Conservation (phyloP, 306 rosid species). For the Crotalaria pallida region DNA sequence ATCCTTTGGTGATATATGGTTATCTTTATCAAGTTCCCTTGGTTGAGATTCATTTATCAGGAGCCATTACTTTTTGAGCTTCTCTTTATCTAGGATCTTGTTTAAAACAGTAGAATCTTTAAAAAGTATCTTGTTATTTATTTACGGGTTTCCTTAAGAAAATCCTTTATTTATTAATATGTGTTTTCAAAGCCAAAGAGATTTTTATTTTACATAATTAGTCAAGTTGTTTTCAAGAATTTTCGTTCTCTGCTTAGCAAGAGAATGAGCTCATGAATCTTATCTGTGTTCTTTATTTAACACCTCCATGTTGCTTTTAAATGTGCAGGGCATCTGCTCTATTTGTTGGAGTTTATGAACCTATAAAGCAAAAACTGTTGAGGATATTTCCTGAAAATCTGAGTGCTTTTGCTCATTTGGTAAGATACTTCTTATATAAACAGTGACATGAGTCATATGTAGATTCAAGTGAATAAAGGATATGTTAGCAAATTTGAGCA, state of each 20-base stretch:
- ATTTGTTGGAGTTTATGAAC: constrained; percentile 93
- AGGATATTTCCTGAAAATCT: constrained; percentile 76
- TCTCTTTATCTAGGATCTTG: neutral
- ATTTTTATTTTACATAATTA: neutral
- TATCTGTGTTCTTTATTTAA: constrained; percentile 9
- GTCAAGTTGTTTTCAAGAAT: neutral
- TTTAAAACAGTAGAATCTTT: neutral
- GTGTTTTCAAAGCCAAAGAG: neutral
- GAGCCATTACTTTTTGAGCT: neutral
- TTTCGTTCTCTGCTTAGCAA: constrained; percentile 14
- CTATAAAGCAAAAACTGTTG: constrained; percentile 80
- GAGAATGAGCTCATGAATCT: constrained; percentile 13
- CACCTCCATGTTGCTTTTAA: constrained; percentile 17
- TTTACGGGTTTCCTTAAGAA: too few relatives aligned
- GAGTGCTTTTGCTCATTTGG: constrained; percentile 84
- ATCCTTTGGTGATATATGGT: neutral
- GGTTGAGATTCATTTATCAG: neutral
- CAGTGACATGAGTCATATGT: neutral
- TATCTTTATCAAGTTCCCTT: neutral
- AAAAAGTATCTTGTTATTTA: neutral
- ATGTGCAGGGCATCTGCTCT: constrained; percentile 87
- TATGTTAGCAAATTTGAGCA: neutral
- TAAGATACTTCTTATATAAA: constrained; percentile 44
- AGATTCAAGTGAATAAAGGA: constrained; percentile 9
- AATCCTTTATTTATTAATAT: neutral